A percentile compares a stretch with the other conserved stretches of the same genome.
Conservation (phyloP, 2,329 filamentous ascomycete genomes). For the Penicillium sp. region DNA sequence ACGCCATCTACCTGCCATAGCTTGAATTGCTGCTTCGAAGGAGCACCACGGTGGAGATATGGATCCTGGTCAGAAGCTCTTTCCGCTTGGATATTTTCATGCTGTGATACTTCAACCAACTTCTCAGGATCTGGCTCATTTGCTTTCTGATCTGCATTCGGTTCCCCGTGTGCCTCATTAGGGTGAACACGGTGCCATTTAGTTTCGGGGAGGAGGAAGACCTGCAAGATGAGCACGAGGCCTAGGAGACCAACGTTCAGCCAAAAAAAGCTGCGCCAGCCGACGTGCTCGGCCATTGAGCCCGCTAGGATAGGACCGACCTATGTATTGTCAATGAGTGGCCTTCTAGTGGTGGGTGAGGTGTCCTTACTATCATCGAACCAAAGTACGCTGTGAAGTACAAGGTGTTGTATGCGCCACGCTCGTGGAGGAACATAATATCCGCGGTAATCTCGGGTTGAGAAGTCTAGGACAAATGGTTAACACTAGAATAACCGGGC, state of each 20-base stretch:
- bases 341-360: too few relatives aligned
- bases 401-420: constrained; percentile 64
- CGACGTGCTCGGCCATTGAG: constrained; percentile 60
- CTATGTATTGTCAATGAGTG: too few relatives aligned
- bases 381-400: constrained; percentile 69
- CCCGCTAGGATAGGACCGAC: constrained; percentile 63
- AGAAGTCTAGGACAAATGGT: constrained; percentile 47
- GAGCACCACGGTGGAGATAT: too few relatives aligned
- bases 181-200: constrained; percentile 36
- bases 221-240: constrained; percentile 45
- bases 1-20: too few relatives aligned
- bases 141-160: too few relatives aligned
- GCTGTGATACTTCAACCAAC: too few relatives aligned
- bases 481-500: not conserved
- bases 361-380: constrained; percentile 56
- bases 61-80: too few relatives aligned
- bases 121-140: too few relatives aligned
- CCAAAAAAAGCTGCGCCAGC: constrained; percentile 55
- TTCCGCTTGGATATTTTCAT: too few relatives aligned
- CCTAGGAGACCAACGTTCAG: constrained; percentile 45
- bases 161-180: too few relatives aligned
- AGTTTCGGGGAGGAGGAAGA: constrained; percentile 50
- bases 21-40: too few relatives aligned
- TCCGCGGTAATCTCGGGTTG: constrained; percentile 68
- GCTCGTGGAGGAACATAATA: constrained; percentile 67